Base-by-base conservation (phyloP, 2,329 filamentous ascomycete species). In the Ophiobolus disseminans region DNA sequence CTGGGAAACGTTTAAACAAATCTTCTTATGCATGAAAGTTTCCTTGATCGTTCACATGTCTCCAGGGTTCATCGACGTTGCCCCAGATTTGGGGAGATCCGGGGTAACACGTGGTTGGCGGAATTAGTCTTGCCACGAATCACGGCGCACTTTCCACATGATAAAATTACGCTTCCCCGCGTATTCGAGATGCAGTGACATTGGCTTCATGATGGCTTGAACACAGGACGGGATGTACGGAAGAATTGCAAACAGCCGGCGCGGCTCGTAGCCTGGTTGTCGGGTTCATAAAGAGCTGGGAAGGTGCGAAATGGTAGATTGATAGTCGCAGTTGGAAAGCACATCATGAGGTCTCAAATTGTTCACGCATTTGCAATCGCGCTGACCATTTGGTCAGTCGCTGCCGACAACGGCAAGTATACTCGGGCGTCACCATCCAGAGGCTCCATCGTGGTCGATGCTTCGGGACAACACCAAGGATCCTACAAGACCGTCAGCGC, bases 381-480 rank as follows among this genome's bases (percentile, higher is more conserved):
- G 20, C 35, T 14, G 20, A 2, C 14, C 39, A 8, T 40, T 20
- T n/a, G n/a, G 5, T 36, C 37, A 0, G 48, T 14, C 2, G n/a
- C 36, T 31, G 48, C 53, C n/a, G 47, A 45, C 21, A 31, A 23
- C 20, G 35, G 47, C 25, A 61, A 58, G 11, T 47, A 56, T n/a
- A 38, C 46, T 10, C 40, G 56, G 11, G 53, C 40, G 1, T 53
- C 25, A 13, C 58, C 60, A 9, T 32, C 38, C 9, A 40, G 35
- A 6, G 60, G 60, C 2, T 50, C 60, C 20, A 8, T 63, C 5
- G 48, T 63, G 9, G 60, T 63, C 8, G 60, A 63, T 38, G 48
- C 50, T 2, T 58, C 53, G 1, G 50, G 50, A 19, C 47, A 50
- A 25, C 44, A 59, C 16, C 31, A 34, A 5, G 46, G 48, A 30